Percentiles rank a stretch among this genome's conserved stretches.
Conservation (phyloP, 305 asterid species). For the Petunia hybrid region DNA sequence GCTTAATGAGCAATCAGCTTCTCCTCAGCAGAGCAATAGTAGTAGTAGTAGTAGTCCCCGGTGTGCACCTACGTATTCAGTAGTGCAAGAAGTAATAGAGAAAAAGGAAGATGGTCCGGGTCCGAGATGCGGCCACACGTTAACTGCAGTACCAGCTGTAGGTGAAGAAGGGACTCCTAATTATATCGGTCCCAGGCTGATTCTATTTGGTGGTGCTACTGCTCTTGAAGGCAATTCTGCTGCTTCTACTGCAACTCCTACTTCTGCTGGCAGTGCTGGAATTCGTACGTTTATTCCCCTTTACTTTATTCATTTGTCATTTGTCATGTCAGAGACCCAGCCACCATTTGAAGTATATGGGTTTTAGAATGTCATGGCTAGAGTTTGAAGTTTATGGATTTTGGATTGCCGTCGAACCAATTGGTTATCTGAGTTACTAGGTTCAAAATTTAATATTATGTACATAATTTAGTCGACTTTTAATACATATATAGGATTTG, state of each 20-base stretch:
- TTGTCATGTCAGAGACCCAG: too few species aligned
- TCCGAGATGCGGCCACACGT: conserved; percentile 86
- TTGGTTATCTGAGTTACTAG: too few species aligned
- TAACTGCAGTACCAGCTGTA: conserved; percentile 83
- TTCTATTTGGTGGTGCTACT: conserved; percentile 88
- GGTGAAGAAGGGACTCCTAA: conserved; percentile 85
- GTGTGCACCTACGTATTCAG: conserved; percentile 76
- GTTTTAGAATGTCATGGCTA: too few species aligned
- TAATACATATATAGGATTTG: too few species aligned
- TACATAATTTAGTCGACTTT: too few species aligned
- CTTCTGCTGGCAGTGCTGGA: conserved; percentile 91
- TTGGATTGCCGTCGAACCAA: too few species aligned
- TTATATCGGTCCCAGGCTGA: conserved; percentile 74
- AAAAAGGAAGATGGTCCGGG: conserved; percentile 92
- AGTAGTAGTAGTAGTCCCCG: conserved; percentile 38
- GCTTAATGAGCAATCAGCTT: conserved; percentile 43
- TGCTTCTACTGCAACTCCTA: conserved; percentile 68
- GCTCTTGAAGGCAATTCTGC: conserved; percentile 89
- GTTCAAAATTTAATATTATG: too few species aligned
- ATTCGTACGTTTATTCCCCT: conserved; percentile 71
- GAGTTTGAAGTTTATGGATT: too few species aligned
- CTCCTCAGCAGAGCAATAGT: conserved; percentile 40
- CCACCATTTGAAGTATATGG: too few species aligned
- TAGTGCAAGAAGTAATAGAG: conserved; percentile 66
- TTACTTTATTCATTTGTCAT: too few species aligned